Conservation (phyloP, 2,329 filamentous ascomycete genomes). For the Fusarium buxicola region DNA sequence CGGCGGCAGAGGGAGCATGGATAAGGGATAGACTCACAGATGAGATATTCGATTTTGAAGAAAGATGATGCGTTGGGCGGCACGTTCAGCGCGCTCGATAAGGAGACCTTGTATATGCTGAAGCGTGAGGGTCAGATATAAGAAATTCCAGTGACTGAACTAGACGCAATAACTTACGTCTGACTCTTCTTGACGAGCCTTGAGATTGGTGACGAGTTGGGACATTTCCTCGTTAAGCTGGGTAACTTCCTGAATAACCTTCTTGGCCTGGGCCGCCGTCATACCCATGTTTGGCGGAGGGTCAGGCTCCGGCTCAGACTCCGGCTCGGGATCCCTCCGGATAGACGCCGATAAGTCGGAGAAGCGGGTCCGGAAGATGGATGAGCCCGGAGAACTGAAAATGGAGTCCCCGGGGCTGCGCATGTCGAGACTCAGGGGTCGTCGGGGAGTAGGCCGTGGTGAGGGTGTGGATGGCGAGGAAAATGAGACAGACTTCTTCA, state of each 20-base stretch:
- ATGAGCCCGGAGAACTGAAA: slow-evolving; percentile 52
- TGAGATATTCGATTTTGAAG: slow-evolving; percentile 69
- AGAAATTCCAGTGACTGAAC: slow-evolving; percentile 8
- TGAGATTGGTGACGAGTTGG: slow-evolving; percentile 62
- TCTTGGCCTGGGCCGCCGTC: slow-evolving; percentile 52
- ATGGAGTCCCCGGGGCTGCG: slow-evolving; percentile 47
- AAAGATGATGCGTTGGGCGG: slow-evolving; percentile 68
- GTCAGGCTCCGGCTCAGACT: slow-evolving; percentile 44
- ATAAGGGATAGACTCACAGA: slow-evolving; percentile 58
- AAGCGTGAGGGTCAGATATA: slow-evolving; percentile 41
- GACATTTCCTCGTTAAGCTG: slow-evolving; percentile 64
- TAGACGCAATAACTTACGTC: slow-evolving; percentile 56
- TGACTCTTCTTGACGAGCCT: slow-evolving; percentile 68
- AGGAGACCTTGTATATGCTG: slow-evolving; percentile 72
- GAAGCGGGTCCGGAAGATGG: slow-evolving; percentile 54
- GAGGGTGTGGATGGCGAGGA: slow-evolving; percentile 36
- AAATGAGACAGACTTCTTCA: slow-evolving; percentile 41
- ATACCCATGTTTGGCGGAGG: slow-evolving; percentile 48
- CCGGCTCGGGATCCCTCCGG: slow-evolving; percentile 45
- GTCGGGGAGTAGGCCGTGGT: slow-evolving; percentile 30
- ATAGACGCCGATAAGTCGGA: slow-evolving; percentile 55
- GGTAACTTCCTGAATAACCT: slow-evolving; percentile 51
- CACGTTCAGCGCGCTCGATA: slow-evolving; percentile 66
- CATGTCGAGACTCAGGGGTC: slow-evolving; percentile 43
- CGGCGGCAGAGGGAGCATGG: too few relatives aligned